Evolutionary conservation across 2,329 filamentous ascomycete genomes (phyloP), one percentile per base, ranked within the genome.

Genomic region (Botrytis hyacinthi): DNA sequence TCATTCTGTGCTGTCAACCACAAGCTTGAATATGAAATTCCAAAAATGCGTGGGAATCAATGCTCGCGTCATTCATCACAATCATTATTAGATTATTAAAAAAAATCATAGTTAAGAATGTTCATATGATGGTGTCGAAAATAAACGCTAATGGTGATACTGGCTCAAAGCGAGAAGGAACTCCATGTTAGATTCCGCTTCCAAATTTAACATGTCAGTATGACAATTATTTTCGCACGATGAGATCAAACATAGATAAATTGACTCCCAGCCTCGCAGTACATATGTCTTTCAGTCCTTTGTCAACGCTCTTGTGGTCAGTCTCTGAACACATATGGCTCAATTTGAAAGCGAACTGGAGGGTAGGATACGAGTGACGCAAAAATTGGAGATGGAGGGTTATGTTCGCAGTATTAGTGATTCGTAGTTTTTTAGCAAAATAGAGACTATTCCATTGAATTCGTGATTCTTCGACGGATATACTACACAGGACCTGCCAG

Each of bases 401-500:
- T 0, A 54, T n/a, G 12, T 14, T 16, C 1, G 12, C 12, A 16
- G 48, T 3, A n/a, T 16, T 16, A n/a, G 26, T 54, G 12, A n/a
- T n/a, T 54, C 3, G 48, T n/a, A n/a, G 5, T 54, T 1, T n/a
- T n/a, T 12, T 12, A 16, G 26, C 12, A 16, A n/a, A n/a, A 16
- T 3, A 54, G 26, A 12, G 26, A 12, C 26, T 16, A 7, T 14
- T 54, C 48, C 9, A 54, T n/a, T 16, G 3, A 16, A 14, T 1
- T 7, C 3, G 26, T 16, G 12, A 3, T 51, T 14, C 10, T 51
- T 51, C 2, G 26, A 5, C 12, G n/a, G 1, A 3, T 14, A 0
- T 6, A 14, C 22, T n/a, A 51, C 2, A 51, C 48, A 51, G 48
- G 1, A 14, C 12, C 48, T 51, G 22, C 10, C 48, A 14, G 48